phyloP scores from a whole-genome alignment of 176 grass and related monocot species.

The Rhynchospora pubera region DNA sequence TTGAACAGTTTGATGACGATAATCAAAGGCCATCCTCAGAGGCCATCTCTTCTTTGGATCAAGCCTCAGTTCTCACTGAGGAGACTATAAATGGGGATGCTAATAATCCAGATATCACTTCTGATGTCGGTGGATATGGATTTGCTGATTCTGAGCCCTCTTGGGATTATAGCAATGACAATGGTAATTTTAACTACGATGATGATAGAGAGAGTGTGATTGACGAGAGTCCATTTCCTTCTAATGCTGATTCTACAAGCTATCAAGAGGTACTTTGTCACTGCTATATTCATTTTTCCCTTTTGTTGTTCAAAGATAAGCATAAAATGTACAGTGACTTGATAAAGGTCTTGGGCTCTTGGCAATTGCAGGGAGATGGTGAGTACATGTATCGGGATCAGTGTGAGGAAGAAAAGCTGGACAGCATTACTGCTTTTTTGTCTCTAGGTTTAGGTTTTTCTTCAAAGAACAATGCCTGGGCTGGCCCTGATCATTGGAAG shows the following conservation, averaged over 20 bases:
- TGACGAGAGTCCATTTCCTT: slow-evolving; percentile 35
- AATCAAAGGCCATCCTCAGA: slow-evolving; percentile 51
- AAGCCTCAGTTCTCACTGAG: slow-evolving; percentile 44
- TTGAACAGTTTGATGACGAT: slow-evolving; percentile 86
- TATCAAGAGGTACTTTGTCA: slow-evolving; percentile 55
- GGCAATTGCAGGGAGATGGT: slow-evolving; percentile 41
- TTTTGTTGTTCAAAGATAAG: background rate
- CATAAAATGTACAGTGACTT: background rate
- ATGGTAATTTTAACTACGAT: slow-evolving; percentile 51
- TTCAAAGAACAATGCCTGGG: slow-evolving; percentile 96
- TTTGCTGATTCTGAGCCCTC: background rate
- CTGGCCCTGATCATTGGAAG: slow-evolving; percentile 98
- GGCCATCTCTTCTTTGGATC: slow-evolving; percentile 22
- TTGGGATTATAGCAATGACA: slow-evolving; percentile 36
- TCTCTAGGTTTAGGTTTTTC: slow-evolving; percentile 59
- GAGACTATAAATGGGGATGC: slow-evolving; percentile 29
- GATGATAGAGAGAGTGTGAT: slow-evolving; percentile 42
- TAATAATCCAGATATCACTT: background rate
- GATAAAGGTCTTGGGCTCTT: background rate
- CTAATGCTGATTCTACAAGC: slow-evolving; percentile 35
- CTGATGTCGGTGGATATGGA: slow-evolving; percentile 2
- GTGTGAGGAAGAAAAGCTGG: slow-evolving; percentile 46
- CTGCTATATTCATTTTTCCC: background rate
- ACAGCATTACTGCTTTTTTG: slow-evolving; percentile 71
- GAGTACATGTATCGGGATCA: slow-evolving; percentile 45